These are phyloP conservation scores for Jaenimonas drosophilae DNA, from an alignment of 208 protist species.

Conservation along the genomic window DNA sequence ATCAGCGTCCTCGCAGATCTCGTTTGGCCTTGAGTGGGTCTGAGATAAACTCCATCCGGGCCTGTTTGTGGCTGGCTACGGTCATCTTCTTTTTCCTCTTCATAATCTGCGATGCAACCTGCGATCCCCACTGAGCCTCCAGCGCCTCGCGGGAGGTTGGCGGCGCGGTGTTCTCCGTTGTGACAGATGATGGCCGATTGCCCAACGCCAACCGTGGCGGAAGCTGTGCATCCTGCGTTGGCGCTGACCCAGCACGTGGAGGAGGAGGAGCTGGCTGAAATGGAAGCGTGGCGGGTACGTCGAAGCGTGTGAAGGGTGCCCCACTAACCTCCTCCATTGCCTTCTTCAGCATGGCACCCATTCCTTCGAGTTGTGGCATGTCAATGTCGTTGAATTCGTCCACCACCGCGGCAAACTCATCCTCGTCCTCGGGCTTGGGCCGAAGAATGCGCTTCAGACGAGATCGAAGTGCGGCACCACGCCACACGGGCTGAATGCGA, in stretches of 20 bases:
- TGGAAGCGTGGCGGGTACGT: conserved; percentile 7
- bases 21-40: conserved; percentile 65
- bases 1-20: conserved; percentile 6
- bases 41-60: conserved; percentile 47
- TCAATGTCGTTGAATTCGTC: conserved; percentile 15
- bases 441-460: conserved; percentile 49
- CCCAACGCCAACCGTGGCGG: neutral
- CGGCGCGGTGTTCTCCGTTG: neutral
- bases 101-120: conserved; percentile 39
- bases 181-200: neutral
- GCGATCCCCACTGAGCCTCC: conserved; percentile 38
- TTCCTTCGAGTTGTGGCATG: conserved; percentile 2
- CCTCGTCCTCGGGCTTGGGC: conserved; percentile 20
- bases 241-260: neutral
- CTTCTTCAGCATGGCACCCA: conserved; percentile 24
- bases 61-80: conserved; percentile 28
- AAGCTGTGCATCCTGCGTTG: neutral
- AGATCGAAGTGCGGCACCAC: conserved; percentile 61
- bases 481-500: conserved; percentile 77
- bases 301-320: conserved; percentile 12
- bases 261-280: neutral
- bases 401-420: conserved; percentile 40
- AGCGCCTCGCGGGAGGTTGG: conserved; percentile 9
- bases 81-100: conserved; percentile 71
- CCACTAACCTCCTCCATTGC: conserved; percentile 19